A percentile compares a stretch with the other conserved stretches of the same genome.
Evolutionary conservation across 2,329 filamentous ascomycete species (phyloP).

Genomic region (Cordyceps javanica): DNA sequence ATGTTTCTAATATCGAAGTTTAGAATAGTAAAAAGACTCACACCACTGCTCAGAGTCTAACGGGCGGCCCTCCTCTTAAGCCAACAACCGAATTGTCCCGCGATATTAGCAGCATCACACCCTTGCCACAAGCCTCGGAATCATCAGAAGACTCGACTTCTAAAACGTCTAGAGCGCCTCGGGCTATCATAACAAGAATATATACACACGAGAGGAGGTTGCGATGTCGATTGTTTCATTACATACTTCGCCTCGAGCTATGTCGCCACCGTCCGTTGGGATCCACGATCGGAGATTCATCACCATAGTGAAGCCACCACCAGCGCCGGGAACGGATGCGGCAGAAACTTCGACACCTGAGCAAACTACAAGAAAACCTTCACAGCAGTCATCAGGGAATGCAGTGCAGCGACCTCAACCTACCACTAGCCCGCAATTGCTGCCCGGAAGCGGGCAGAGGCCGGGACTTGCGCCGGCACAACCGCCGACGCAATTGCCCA

Average conservation of each 20-base stretch:
- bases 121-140: neutral
- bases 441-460: no score
- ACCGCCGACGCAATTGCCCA: no score
- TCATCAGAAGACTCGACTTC: no score
- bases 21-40: neutral
- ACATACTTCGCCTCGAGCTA: neutral
- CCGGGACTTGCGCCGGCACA: neutral
- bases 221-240: neutral
- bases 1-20: neutral
- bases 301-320: neutral
- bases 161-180: no score
- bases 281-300: neutral
- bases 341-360: no score
- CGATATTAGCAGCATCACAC: no score
- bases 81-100: no score
- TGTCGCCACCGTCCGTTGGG: neutral
- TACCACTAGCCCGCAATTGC: neutral
- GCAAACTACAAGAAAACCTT: no score
- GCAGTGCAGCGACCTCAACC: neutral
- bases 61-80: no score
- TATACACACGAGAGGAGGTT: neutral
- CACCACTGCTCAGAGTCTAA: no score
- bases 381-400: no score
- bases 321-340: neutral
- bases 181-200: no score